Base-by-base conservation (phyloP, 148 eudicot genomes). In the Linanthus parryae region DNA sequence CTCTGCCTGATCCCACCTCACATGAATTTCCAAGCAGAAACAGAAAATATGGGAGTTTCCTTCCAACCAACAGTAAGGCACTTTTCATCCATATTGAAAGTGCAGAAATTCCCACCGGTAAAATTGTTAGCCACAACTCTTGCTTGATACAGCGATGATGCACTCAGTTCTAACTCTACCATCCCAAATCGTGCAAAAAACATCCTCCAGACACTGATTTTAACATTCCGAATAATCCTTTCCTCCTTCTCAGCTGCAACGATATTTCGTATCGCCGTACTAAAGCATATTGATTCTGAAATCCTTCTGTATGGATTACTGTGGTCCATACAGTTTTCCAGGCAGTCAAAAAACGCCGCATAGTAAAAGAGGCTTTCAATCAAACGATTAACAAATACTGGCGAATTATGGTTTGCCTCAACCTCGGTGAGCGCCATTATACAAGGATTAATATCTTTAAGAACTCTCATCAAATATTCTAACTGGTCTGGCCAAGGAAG, bases 351-450 rank as follows among this genome's bases (percentile, higher is more conserved):
- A 19, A 44, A 43, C 8, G 70, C 73, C 39, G 69, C 42, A 34
- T 59, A 66, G 58, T 29, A 70, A 67, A 75, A 67, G 4, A 75
- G 57, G 2, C 76, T 54, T 23, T 75, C 76, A 0, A 52, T 52
- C 62, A 75, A 70, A 7, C 80, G 63, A 43, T 66, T 71, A 15
- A 62, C 60, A 45, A 75, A 70, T 3, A 64, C 53, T 26, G 80
- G 72, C 0, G 80, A 70, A 31, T 70, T 75, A 12, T 66, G 76
- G 30, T 71, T 75, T 10, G 76, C 75, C 60, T 75, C 80, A 0
- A 67, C 49, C 58, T 75, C 80, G 1, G 29, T 26, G 23, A 75
- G 63, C 14, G 71, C 70, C 43, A 70, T 30, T 14, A 70, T 29
- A 1, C 39, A 40, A 3, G 80, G 80, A 27, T 36, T 63, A 14